Evolutionary conservation across 2,329 filamentous ascomycete genomes (phyloP).

Genomic region (Colletotrichum sp.): DNA sequence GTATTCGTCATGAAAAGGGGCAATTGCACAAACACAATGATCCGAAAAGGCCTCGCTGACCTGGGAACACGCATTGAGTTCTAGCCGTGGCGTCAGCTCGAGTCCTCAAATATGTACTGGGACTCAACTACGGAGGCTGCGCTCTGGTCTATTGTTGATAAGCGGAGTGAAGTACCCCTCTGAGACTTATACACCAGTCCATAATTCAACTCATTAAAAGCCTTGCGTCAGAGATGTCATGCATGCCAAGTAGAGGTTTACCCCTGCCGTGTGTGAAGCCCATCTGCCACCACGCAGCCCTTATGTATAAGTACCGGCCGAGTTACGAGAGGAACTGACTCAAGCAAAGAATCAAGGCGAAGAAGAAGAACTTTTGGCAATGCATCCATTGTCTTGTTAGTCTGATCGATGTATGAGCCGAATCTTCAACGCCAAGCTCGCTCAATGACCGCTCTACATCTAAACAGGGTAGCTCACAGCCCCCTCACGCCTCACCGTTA

Average conservation of each 20-base stretch:
- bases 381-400: background rate
- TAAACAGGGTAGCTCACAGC: background rate
- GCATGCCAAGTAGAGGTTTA: fast-evolving
- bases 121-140: too few relatives aligned
- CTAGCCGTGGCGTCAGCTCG: background rate
- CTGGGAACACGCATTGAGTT: too few relatives aligned
- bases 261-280: background rate
- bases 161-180: background rate
- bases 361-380: fast-evolving
- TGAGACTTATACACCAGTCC: background rate
- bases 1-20: background rate
- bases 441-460: background rate
- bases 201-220: background rate
- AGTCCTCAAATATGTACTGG: background rate
- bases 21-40: fast-evolving
- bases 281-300: background rate
- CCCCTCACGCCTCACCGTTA: background rate
- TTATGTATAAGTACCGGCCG: background rate
- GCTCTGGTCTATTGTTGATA: background rate
- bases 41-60: background rate
- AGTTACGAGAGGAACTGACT: background rate
- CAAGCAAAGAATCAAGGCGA: background rate
- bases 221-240: background rate
- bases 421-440: background rate
- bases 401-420: background rate